Evolutionary conservation across 1,284 basidiomycete species (phyloP).

Genomic region (Rhizoctonia solani): DNA sequence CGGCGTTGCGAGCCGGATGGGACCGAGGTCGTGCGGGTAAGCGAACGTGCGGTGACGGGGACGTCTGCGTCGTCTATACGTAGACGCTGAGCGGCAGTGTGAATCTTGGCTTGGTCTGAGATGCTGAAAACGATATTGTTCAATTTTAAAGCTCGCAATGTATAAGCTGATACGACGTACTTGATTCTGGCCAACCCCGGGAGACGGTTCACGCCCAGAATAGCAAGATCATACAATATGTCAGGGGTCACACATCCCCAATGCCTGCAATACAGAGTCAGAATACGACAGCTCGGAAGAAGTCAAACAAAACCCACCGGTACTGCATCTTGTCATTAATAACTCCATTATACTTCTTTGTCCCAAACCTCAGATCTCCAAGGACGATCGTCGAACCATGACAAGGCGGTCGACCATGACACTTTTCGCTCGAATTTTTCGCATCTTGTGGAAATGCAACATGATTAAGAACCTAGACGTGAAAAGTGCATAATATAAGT

Average conservation of each 20-base stretch:
- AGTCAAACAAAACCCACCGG: not conserved
- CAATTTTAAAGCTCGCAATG: not conserved
- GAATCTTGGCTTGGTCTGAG: slow-evolving; percentile 64
- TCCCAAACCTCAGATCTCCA: slow-evolving; percentile 66
- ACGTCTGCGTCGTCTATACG: slow-evolving; percentile 61
- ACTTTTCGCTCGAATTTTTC: slow-evolving; percentile 14
- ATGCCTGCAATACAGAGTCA: slow-evolving; percentile 12
- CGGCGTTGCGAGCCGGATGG: too few relatives aligned
- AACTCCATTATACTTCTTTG: slow-evolving; percentile 62
- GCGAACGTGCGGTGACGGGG: slow-evolving; percentile 38
- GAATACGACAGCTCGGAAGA: too few relatives aligned
- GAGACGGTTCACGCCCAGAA: slow-evolving; percentile 51
- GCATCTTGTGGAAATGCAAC: not conserved
- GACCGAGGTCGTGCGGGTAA: slow-evolving; percentile 36
- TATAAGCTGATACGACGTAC: slow-evolving; percentile 45
- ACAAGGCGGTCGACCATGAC: slow-evolving; percentile 51
- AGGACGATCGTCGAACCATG: slow-evolving; percentile 56
- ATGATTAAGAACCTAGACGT: not conserved
- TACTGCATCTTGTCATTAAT: slow-evolving; percentile 57
- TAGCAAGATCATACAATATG: slow-evolving; percentile 57
- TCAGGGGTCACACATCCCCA: slow-evolving; percentile 70
- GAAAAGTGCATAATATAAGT: not conserved
- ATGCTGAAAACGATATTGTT: slow-evolving; percentile 45
- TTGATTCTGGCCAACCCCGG: slow-evolving; percentile 57
- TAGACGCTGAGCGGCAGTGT: slow-evolving; percentile 56